Evolutionary conservation across 1,139 yeast species (phyloP).

Genomic region (Geotrichum macrosporum): DNA sequence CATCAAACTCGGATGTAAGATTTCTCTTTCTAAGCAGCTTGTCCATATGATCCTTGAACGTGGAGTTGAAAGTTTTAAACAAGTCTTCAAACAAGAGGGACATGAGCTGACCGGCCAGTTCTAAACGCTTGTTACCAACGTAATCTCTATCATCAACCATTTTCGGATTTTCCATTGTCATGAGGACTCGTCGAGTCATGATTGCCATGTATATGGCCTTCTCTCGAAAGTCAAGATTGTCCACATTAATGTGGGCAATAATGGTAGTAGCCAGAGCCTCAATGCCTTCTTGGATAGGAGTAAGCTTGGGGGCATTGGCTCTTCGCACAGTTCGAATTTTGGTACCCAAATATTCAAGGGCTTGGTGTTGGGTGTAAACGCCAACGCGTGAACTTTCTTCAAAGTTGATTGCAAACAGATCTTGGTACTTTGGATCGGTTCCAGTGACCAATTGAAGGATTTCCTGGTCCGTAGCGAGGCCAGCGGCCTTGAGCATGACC

Average conservation of each 20-base stretch:
- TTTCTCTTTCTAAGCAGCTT: conserved; percentile 91
- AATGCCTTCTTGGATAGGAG: conserved; percentile 87
- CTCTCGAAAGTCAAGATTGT: conserved; percentile 82
- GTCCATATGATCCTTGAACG: conserved; percentile 90
- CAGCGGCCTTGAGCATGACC: conserved; percentile 90
- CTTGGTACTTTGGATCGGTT: conserved; percentile 79
- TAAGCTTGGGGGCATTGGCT: conserved; percentile 72
- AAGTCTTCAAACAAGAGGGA: conserved; percentile 91
- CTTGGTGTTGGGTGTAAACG: conserved; percentile 89
- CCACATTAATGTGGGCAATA: conserved; percentile 88
- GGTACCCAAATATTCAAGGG: conserved; percentile 82
- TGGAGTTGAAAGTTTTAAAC: conserved; percentile 90
- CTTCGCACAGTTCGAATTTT: conserved; percentile 90
- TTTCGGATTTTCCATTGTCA: conserved; percentile 92
- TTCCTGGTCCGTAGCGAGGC: conserved; percentile 87
- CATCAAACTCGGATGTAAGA: conserved; percentile 93
- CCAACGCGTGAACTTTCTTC: conserved; percentile 90
- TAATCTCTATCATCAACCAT: conserved; percentile 98
- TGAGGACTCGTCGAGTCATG: conserved; percentile 93
- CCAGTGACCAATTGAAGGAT: conserved; percentile 94
- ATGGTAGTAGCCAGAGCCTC: conserved; percentile 96
- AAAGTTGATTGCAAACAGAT: conserved; percentile 82
- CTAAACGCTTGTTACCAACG: conserved; percentile 96
- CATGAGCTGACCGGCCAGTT: conserved; percentile 95
- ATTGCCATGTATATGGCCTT: conserved; percentile 91